A percentile compares a stretch with the other conserved stretches of the same genome.
phyloP scores from a whole-genome alignment of 2,329 filamentous ascomycete species.

The Aspergillus ruber region DNA sequence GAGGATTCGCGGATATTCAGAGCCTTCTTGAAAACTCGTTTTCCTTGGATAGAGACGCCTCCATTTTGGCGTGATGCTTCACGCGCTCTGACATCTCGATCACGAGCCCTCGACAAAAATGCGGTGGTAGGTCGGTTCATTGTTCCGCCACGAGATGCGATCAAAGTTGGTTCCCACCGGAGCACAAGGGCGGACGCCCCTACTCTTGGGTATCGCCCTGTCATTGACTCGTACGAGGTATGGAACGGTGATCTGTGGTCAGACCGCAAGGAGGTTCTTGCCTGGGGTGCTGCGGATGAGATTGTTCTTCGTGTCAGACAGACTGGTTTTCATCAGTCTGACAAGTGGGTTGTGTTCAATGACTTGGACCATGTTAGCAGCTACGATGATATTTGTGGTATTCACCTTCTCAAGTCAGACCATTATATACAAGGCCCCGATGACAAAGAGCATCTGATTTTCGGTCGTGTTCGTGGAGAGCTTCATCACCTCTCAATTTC shows the following conservation, averaged over 20 bases:
- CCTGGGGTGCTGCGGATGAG: constrained; percentile 56
- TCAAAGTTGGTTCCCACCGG: constrained; percentile 25
- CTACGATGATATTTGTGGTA: constrained; percentile 53
- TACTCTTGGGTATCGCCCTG: constrained; percentile 52
- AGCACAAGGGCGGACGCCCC: constrained; percentile 42
- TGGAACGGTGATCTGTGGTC: constrained; percentile 42
- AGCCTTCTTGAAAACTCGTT: constrained; percentile 43
- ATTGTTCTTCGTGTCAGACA: constrained; percentile 47
- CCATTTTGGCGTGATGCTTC: constrained; percentile 46
- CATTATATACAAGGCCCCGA: constrained; percentile 25
- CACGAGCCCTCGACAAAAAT: constrained; percentile 51
- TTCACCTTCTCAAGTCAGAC: constrained; percentile 47
- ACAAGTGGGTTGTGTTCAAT: constrained; percentile 48
- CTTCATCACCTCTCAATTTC: constrained; percentile 37
- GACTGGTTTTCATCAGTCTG: constrained; percentile 27
- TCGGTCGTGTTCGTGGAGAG: constrained; percentile 52
- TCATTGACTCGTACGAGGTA: constrained; percentile 53
- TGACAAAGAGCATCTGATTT: constrained; percentile 44
- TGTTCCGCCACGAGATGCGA: constrained; percentile 39
- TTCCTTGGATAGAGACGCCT: constrained; percentile 41
- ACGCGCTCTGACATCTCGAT: constrained; percentile 50
- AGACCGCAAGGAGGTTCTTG: constrained; percentile 50
- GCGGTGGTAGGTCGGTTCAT: constrained; percentile 51
- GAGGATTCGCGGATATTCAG: constrained; percentile 44
- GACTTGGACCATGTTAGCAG: constrained; percentile 46